Conservation (phyloP, 768 basidiomycete genomes). For the Tulasnella sp. region DNA sequence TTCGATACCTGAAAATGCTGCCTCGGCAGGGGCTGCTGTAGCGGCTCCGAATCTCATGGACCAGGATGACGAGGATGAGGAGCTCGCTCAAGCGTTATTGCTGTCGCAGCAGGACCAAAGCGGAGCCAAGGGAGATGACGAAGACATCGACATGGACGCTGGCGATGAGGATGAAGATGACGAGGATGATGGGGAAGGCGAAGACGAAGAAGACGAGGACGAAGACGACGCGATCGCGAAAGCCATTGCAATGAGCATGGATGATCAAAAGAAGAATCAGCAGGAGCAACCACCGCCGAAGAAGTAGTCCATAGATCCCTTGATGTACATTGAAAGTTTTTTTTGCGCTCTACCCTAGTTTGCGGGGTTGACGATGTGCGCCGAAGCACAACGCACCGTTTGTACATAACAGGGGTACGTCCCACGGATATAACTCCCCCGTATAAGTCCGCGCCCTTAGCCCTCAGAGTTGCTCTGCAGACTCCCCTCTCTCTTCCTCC, state of each 20-base stretch:
- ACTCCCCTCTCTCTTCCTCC: neutral
- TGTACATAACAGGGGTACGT: neutral
- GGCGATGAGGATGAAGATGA: slow-evolving; percentile 33
- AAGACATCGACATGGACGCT: slow-evolving; percentile 38
- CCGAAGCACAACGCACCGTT: neutral
- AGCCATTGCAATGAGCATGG: slow-evolving; percentile 93
- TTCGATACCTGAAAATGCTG: slow-evolving; percentile 21
- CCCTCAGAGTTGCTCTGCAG: neutral
- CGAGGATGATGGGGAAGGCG: slow-evolving; percentile 32
- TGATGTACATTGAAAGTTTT: neutral
- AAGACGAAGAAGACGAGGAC: slow-evolving; percentile 42
- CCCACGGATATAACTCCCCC: neutral
- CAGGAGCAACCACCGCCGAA: neutral
- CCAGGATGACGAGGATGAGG: slow-evolving; percentile 67
- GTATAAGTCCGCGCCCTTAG: neutral
- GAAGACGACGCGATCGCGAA: slow-evolving; percentile 85
- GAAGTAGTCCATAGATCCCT: neutral
- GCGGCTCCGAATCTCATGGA: slow-evolving; percentile 18
- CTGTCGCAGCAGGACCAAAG: slow-evolving; percentile 43
- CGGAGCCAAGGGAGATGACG: slow-evolving; percentile 25
- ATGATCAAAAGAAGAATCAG: slow-evolving; percentile 42
- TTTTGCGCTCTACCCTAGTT: neutral
- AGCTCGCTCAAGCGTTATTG: slow-evolving; percentile 65
- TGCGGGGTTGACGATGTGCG: neutral
- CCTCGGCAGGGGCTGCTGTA: slow-evolving; percentile 19